Evolutionary conservation across 768 basidiomycete genomes (phyloP).

Genomic region (Sutorius australiensis): DNA sequence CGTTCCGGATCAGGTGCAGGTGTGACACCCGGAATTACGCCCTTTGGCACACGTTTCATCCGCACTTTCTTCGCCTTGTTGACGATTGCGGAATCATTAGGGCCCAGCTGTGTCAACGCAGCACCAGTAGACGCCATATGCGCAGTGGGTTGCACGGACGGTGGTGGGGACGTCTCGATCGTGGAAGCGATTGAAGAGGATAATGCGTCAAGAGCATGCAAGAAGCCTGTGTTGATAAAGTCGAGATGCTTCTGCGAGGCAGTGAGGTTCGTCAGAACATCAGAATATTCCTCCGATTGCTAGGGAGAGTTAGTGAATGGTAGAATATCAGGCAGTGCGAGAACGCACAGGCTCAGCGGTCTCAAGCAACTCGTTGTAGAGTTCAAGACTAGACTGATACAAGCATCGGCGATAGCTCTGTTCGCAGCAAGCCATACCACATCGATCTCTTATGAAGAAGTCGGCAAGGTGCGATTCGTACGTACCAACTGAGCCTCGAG

Average conservation of each 20-base stretch:
- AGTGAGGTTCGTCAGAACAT: constrained; percentile 80
- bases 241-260: constrained; percentile 81
- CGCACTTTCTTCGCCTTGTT: constrained; percentile 50
- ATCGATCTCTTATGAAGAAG: constrained; percentile 17
- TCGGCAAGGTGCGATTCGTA: constrained; percentile 11
- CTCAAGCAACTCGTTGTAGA: constrained; percentile 81
- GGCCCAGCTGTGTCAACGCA: constrained; percentile 22
- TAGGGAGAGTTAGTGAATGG: constrained; percentile 29
- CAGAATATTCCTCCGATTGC: constrained; percentile 85
- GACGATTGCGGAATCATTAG: constrained; percentile 34
- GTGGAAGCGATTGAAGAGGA: constrained; percentile 47
- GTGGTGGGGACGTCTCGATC: constrained; percentile 63
- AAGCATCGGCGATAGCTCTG: constrained; percentile 77
- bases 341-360: constrained; percentile 68
- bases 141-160: constrained; percentile 38
- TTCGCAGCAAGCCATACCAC: constrained; percentile 8
- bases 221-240: constrained; percentile 72
- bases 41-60: constrained; percentile 65
- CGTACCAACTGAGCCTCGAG: constrained; percentile 86
- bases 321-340: constrained; percentile 7
- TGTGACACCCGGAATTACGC: constrained; percentile 75
- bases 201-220: constrained; percentile 58
- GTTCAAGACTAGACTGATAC: constrained; percentile 67
- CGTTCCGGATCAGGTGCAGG: constrained; percentile 83
- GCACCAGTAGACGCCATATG: constrained; percentile 26